Conservation (phyloP, 306 rosid genomes). For the Ammopiptanthus mongolicus region DNA sequence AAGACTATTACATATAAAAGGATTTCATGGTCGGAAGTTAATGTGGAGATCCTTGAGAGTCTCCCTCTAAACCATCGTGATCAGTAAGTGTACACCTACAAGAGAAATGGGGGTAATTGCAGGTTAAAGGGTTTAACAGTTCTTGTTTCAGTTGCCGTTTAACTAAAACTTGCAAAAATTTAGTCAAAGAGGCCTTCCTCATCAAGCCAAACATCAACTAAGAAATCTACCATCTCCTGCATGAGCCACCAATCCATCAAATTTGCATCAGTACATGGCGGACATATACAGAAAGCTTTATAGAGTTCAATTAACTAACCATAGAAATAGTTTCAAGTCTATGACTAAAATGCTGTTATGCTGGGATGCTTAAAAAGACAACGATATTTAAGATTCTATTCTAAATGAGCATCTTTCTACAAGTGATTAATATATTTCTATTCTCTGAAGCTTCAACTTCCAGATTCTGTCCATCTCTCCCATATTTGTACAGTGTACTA, state of each 20-base stretch:
- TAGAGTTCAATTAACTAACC: background rate
- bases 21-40: constrained; percentile 21
- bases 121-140: constrained; percentile 25
- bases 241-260: constrained; percentile 18
- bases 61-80: constrained; percentile 10
- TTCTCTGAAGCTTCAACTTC: background rate
- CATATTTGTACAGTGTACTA: background rate
- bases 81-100: background rate
- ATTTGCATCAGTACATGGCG: constrained; percentile 15
- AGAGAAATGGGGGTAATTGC: constrained; percentile 19
- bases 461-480: background rate
- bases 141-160: constrained; percentile 19
- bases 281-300: constrained; percentile 2
- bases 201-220: constrained; percentile 89
- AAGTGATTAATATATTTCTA: background rate
- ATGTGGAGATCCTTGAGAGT: background rate
- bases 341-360: background rate
- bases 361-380: background rate
- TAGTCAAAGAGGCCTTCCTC: constrained; percentile 82
- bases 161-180: constrained; percentile 9
- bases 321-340: background rate
- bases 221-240: constrained; percentile 99
- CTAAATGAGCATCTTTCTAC: background rate
- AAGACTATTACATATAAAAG: constrained; percentile 8
- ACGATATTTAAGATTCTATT: background rate